These are phyloP conservation scores for Kockovaella imperatae DNA, from an alignment of 768 basidiomycete genomes.

Conservation along the genomic window DNA sequence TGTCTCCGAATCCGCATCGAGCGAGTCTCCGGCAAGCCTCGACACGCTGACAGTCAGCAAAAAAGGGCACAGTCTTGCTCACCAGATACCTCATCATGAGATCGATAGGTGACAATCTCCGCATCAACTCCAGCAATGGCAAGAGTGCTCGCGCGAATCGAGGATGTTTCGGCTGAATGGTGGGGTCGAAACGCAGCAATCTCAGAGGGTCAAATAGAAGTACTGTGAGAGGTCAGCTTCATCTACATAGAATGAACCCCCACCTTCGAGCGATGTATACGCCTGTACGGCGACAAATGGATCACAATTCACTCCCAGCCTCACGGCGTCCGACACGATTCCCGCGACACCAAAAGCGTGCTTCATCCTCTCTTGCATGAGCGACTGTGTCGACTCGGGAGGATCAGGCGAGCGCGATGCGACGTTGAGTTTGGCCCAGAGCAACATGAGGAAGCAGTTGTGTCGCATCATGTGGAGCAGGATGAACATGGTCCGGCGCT, in stretches of 20 bases:
- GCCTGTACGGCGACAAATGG: slow-evolving; percentile 2
- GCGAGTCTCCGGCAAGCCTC: not conserved
- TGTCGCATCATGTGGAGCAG: slow-evolving; percentile 4
- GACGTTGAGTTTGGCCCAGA: not conserved
- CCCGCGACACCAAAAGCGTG: slow-evolving; percentile 1
- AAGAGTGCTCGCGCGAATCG: not conserved
- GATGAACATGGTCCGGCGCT: slow-evolving; percentile 1
- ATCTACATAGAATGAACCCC: not conserved
- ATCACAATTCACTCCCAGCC: slow-evolving; percentile 2
- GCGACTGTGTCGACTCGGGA: not conserved
- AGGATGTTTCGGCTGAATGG: not conserved
- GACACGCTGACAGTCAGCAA: not conserved
- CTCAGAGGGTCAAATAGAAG: not conserved
- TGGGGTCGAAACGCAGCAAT: not conserved
- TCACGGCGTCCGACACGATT: slow-evolving; percentile 2
- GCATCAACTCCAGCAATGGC: not conserved
- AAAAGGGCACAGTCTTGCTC: not conserved
- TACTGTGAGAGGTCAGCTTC: not conserved
- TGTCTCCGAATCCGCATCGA: not conserved
- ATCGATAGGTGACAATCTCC: not conserved
- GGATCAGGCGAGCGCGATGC: not conserved
- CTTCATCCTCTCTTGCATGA: not conserved
- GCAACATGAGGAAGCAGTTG: slow-evolving; percentile 12
- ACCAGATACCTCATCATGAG: not conserved
- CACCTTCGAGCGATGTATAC: slow-evolving; percentile 5